Conservation (phyloP, 1,139 yeast species). For the Hanseniaspora sp. region DNA sequence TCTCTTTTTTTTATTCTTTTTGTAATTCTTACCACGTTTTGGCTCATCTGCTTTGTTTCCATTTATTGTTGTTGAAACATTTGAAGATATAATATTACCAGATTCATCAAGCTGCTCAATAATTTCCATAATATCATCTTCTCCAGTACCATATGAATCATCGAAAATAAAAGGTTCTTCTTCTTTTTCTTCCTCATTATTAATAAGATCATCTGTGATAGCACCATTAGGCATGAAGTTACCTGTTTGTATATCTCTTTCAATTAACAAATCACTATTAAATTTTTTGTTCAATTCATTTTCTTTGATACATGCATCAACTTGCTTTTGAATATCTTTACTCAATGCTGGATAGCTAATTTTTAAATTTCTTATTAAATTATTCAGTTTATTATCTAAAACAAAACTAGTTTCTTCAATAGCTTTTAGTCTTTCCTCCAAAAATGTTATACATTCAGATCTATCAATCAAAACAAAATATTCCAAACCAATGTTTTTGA, state of each 20-base stretch:
- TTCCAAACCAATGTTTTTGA: conserved; percentile 48
- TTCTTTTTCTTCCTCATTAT: conserved; percentile 17
- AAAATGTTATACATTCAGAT: conserved; percentile 37
- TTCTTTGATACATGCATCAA: conserved; percentile 7
- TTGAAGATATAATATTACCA: conserved; percentile 46
- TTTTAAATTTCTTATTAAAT: conserved; percentile 32
- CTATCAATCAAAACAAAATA: conserved; percentile 43
- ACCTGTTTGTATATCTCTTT: conserved; percentile 29
- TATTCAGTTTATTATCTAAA: conserved; percentile 13
- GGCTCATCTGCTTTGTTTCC: conserved; percentile 12
- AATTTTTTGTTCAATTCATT: neutral
- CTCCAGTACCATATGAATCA: conserved; percentile 1
- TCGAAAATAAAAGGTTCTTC: conserved; percentile 13
- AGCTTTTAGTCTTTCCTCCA: conserved; percentile 37
- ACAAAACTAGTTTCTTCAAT: conserved; percentile 34
- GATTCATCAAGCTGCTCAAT: conserved; percentile 76
- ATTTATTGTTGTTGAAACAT: conserved; percentile 30
- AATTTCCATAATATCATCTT: conserved; percentile 50
- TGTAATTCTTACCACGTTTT: conserved; percentile 17
- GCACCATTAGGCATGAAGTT: conserved; percentile 22
- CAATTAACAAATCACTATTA: conserved; percentile 1
- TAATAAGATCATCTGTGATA: conserved; percentile 18
- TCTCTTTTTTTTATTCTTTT: conserved; percentile 12
- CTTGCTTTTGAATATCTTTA: neutral
- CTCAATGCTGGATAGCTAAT: conserved; percentile 28